A percentile compares a stretch with the other conserved stretches of the same genome.
These are phyloP conservation scores for Actinomortierella ambigua DNA, from an alignment of 371 early-diverging fungal species.

Conservation along the genomic window DNA sequence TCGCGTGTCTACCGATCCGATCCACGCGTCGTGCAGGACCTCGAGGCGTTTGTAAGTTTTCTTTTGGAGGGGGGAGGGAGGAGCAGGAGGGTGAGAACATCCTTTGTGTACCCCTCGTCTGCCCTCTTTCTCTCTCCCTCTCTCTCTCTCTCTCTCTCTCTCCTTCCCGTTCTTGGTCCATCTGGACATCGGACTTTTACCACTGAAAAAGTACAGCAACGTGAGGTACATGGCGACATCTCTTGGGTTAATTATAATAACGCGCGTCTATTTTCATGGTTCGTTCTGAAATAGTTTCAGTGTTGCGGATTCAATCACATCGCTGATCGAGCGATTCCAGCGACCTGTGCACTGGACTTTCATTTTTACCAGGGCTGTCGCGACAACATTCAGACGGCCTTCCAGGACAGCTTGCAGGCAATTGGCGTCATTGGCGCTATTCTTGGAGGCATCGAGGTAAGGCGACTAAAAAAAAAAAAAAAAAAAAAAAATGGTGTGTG, in stretches of 20 bases:
- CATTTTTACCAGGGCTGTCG: conserved; percentile 37
- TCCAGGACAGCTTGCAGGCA: conserved; percentile 47
- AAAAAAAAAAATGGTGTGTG: too few relatives aligned
- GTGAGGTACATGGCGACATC: too few relatives aligned
- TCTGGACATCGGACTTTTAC: too few relatives aligned
- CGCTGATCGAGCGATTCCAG: conserved; percentile 36
- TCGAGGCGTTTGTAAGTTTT: conserved; percentile 37
- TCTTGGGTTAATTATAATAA: too few relatives aligned
- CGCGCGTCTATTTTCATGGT: too few relatives aligned
- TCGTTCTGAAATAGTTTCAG: conserved; percentile 32
- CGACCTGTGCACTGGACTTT: conserved; percentile 37
- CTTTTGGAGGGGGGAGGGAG: neutral
- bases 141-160: neutral
- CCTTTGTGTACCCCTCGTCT: too few relatives aligned
- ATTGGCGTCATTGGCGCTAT: conserved; percentile 46
- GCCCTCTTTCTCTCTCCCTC: too few relatives aligned
- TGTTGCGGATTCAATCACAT: conserved; percentile 47
- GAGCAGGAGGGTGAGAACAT: neutral
- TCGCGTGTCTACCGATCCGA: conserved; percentile 30
- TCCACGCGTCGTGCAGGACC: conserved; percentile 39
- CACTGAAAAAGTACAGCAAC: too few relatives aligned
- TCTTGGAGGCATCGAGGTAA: conserved; percentile 45
- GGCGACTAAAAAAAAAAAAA: too few relatives aligned
- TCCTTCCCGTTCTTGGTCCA: neutral
- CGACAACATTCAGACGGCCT: conserved; percentile 38